phyloP scores from a whole-genome alignment of 805 yeast genomes.

The Candida wancherniae region DNA sequence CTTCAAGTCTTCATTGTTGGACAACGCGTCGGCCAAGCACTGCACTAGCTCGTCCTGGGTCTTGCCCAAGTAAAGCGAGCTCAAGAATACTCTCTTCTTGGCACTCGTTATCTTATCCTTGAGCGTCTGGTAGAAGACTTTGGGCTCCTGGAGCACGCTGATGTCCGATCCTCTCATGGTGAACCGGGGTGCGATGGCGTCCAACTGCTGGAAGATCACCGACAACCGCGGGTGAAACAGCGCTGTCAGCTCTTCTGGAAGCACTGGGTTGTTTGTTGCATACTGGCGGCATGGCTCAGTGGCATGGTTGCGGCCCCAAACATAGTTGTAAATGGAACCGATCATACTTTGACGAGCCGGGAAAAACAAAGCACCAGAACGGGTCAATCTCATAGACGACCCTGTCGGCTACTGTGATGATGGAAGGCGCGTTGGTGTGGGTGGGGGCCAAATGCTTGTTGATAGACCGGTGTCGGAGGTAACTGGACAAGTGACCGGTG shows the following conservation, averaged over 20 bases:
- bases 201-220: constrained; percentile 48
- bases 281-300: constrained; percentile 10
- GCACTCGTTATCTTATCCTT: constrained; percentile 62
- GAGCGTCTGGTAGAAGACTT: constrained; percentile 62
- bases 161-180: constrained; percentile 52
- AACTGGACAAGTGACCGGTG: too few species aligned
- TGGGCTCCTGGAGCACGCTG: constrained; percentile 60
- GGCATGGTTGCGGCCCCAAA: constrained; percentile 13
- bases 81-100: constrained; percentile 63
- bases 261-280: constrained; percentile 26
- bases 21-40: constrained; percentile 57
- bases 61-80: constrained; percentile 84
- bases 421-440: too few species aligned
- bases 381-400: constrained; percentile 4
- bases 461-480: too few species aligned
- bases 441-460: too few species aligned
- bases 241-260: constrained; percentile 17
- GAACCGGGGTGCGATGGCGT: constrained; percentile 65
- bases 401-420: too few species aligned
- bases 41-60: constrained; percentile 70
- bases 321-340: constrained; percentile 16
- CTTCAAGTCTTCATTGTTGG: constrained; percentile 52
- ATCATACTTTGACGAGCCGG: constrained; percentile 16
- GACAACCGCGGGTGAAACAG: constrained; percentile 42
- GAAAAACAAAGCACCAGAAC: background rate